These are phyloP conservation scores for Litsea cubeba DNA, from an alignment of 164 flowering plant species.

Conservation along the genomic window DNA sequence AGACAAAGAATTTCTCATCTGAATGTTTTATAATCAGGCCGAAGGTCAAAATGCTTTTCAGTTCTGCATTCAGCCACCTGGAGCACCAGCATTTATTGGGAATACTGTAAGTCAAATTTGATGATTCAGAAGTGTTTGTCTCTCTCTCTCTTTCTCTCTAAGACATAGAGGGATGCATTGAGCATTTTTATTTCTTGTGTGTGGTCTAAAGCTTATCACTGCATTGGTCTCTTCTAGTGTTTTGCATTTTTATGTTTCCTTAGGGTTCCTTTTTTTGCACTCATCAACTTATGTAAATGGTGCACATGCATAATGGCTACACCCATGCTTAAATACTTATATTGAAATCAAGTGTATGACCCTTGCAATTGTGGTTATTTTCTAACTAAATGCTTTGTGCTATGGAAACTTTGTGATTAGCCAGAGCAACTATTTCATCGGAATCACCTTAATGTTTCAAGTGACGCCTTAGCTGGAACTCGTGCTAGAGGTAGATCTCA, in stretches of 20 bases:
- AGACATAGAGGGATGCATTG: background rate
- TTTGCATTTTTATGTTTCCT: background rate
- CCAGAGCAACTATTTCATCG: slow-evolving; percentile 95
- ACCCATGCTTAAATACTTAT: no score
- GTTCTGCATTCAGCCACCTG: slow-evolving; percentile 90
- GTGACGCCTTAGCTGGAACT: slow-evolving; percentile 98
- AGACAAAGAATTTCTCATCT: background rate
- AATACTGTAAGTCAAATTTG: slow-evolving; percentile 59
- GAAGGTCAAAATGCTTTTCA: slow-evolving; percentile 85
- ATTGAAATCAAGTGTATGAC: no score
- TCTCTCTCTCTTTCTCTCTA: background rate
- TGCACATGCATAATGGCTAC: no score
- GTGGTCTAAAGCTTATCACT: background rate
- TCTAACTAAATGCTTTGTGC: slow-evolving; percentile 20
- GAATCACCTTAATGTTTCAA: slow-evolving; percentile 46
- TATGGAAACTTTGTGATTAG: slow-evolving; percentile 44
- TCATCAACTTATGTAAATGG: no score
- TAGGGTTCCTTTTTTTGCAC: background rate
- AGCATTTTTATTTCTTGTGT: no score
- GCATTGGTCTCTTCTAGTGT: background rate
- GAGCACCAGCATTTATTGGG: slow-evolving; percentile 87
- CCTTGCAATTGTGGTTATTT: background rate
- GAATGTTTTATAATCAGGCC: slow-evolving; percentile 32
- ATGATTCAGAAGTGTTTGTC: background rate
- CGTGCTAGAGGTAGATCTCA: slow-evolving; percentile 70